Evolutionary conservation across 257 asterid species (phyloP), one percentile per base, ranked within the genome.

Genomic region (Solanum chiquidenum): DNA sequence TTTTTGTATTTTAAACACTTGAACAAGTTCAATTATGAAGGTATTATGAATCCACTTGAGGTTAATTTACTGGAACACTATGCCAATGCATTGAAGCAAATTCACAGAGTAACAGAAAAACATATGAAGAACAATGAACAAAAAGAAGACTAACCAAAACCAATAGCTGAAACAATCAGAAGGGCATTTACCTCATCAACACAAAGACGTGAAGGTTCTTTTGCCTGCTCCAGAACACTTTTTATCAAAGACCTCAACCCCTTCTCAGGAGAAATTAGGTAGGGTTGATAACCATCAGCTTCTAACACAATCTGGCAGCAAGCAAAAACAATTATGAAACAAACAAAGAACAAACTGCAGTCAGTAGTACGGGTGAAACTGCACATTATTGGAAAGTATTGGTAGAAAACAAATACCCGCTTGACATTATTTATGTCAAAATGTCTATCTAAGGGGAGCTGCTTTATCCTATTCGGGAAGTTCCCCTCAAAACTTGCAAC

Each of bases 211-310:
- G 99, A 97, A 89, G 99, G 98, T 87, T 96, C 99, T 89, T 96
- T 96, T 35, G 99, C 99, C 90, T 94, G 90, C 93, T 96, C 99
- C 55, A 96, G 86, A 66, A 96, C 99, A 90, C 89, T 91, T 92
- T 96, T 96, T 82, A 96, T 96, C 87, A 96, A 91, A 33, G 99
- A 96, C 91, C 98, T 94, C 92, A 96, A 90, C 79, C 99, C 99
- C 90, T 96, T 96, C 92, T 97, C 99, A 68, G 99, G 99, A 89
- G 99, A 97, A 90, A 97, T 96, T 85, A 96, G 99, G 91, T 97
- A 97, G 29, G 99, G 99, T 86, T 97, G 99, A 92, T 97, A 97
- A 87, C 99, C 99, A 88, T 97, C 99, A 5, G 99, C 99, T 93
- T 97, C 99, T 34, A 97, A 94, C 85, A 97, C 99, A 89, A 97